phyloP scores from a whole-genome alignment of 1,139 yeast species.

The Debaryomyces robertsiae region DNA sequence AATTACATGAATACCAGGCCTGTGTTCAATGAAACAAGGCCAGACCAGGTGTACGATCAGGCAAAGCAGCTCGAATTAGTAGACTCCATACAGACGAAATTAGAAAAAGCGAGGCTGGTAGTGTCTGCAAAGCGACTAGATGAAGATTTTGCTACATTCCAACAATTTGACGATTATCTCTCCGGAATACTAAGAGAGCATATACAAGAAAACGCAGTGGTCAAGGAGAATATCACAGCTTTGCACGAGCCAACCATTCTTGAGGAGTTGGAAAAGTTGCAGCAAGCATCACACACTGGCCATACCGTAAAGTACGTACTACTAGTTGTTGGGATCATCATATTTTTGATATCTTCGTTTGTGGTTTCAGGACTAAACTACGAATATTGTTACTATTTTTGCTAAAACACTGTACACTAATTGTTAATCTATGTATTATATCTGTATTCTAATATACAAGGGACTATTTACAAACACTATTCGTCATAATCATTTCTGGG shows the following conservation, averaged over 20 bases:
- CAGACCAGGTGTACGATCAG: slow-evolving; percentile 1
- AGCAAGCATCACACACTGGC: slow-evolving; percentile 8
- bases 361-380: slow-evolving; percentile 34
- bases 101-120: slow-evolving; percentile 6
- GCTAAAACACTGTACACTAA: slow-evolving; percentile 21
- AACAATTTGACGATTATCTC: slow-evolving; percentile 2
- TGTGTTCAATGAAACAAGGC: background rate
- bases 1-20: slow-evolving; percentile 3
- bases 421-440: slow-evolving; percentile 10
- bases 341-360: slow-evolving; percentile 25
- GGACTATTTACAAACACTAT: slow-evolving; percentile 26
- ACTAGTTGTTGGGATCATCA: slow-evolving; percentile 13
- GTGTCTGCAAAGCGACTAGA: background rate
- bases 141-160: slow-evolving; percentile 3
- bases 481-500: slow-evolving; percentile 90
- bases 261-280: slow-evolving; percentile 9
- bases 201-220: slow-evolving; percentile 2
- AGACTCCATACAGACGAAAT: slow-evolving; percentile 4
- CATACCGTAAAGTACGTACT: slow-evolving; percentile 10
- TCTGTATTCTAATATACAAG: slow-evolving; percentile 13
- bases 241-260: slow-evolving; percentile 5
- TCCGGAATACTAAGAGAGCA: background rate
- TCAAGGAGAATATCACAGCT: slow-evolving; percentile 9
- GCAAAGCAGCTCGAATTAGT: slow-evolving; percentile 1
- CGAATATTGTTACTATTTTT: slow-evolving; percentile 42